Evolutionary conservation across 1,284 basidiomycete species (phyloP).

Genomic region (Trichosporon sp.): DNA sequence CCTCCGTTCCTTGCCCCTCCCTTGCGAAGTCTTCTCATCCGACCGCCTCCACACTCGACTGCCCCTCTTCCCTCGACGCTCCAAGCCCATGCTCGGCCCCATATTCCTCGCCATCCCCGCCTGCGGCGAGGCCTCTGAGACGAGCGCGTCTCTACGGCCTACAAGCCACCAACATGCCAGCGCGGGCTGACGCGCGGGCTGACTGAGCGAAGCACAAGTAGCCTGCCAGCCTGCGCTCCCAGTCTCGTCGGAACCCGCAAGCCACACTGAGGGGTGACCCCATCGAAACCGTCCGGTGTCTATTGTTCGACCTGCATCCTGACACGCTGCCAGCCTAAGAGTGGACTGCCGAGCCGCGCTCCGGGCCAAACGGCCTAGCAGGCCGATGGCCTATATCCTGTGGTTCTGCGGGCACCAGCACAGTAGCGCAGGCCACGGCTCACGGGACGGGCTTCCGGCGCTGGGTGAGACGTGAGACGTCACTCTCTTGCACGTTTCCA

Average conservation of each 20-base stretch:
- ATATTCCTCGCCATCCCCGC: background rate
- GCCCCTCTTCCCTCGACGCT: background rate
- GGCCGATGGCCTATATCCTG: background rate
- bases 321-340: background rate
- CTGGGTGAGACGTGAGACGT: background rate
- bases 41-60: background rate
- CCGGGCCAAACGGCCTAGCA: background rate
- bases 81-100: background rate
- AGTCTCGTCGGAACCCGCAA: background rate
- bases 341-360: background rate
- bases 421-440: background rate
- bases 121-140: background rate
- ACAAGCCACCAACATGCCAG: background rate
- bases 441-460: background rate
- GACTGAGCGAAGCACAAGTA: too few species aligned
- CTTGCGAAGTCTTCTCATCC: background rate
- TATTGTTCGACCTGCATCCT: background rate
- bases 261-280: background rate
- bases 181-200: too few species aligned
- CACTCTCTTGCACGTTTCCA: background rate
- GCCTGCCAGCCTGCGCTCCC: background rate
- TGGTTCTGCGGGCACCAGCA: background rate
- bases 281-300: slow-evolving; percentile 2
- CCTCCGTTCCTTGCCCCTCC: background rate
- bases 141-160: background rate